Evolutionary conservation across 2,329 filamentous ascomycete species (phyloP).

Genomic region (Ilyonectria mors-panacis): DNA sequence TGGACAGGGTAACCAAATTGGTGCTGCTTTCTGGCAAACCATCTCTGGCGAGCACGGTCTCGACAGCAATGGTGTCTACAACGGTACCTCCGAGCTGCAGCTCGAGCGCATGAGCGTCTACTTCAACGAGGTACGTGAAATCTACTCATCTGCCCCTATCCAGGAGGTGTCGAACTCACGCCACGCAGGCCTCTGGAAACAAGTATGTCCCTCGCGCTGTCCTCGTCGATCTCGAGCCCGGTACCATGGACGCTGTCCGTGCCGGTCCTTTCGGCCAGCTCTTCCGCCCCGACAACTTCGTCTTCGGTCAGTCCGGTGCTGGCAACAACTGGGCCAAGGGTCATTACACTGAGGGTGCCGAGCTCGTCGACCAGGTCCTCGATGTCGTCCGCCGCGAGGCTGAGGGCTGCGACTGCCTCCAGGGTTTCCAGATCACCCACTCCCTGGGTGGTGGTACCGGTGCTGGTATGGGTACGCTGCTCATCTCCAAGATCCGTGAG

Average conservation of each 20-base stretch:
- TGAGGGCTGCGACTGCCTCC: conserved; percentile 98
- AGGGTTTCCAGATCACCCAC: conserved; percentile 99
- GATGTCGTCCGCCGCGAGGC: conserved; percentile 99
- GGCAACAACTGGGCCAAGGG: conserved; percentile 99
- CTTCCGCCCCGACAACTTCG: conserved; percentile 99
- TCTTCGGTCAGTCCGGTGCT: conserved; percentile 99
- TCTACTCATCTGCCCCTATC: not conserved
- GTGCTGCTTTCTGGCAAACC: conserved; percentile 99
- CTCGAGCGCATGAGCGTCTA: conserved; percentile 99
- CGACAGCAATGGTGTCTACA: conserved; percentile 98
- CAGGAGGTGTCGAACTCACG: conserved; percentile 32
- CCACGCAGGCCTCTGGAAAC: conserved; percentile 87
- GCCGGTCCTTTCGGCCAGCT: conserved; percentile 98
- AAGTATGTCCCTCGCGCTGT: conserved; percentile 99
- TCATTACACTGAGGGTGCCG: conserved; percentile 99
- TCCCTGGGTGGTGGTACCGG: conserved; percentile 99
- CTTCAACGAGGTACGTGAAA: conserved; percentile 81
- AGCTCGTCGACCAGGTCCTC: conserved; percentile 97
- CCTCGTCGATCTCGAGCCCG: conserved; percentile 98
- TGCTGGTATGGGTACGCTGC: conserved; percentile 99
- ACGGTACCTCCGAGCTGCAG: conserved; percentile 98
- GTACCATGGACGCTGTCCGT: conserved; percentile 99
- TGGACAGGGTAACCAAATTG: conserved; percentile 97
- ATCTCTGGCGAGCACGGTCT: conserved; percentile 95
- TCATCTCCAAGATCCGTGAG: conserved; percentile 99